Percentiles rank a stretch among this genome's conserved stretches.
phyloP scores from a whole-genome alignment of 768 basidiomycete species.

The Cubamyces lactineus region DNA sequence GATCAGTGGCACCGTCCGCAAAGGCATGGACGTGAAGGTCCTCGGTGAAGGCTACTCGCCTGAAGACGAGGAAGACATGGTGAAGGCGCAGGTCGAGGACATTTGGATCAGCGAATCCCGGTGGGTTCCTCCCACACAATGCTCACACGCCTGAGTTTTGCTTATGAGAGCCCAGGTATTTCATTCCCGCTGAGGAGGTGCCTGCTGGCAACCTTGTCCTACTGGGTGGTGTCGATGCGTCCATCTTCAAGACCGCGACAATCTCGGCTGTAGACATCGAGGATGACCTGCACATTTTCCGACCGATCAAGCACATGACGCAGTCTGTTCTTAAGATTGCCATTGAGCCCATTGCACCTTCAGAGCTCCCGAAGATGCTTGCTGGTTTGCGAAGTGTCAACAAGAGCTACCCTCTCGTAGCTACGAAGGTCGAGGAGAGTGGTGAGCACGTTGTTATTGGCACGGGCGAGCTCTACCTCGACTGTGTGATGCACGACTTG shows the following conservation, averaged over 20 bases:
- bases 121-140: slow-evolving; percentile 44
- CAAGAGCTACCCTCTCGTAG: slow-evolving; percentile 93
- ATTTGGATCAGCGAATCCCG: slow-evolving; percentile 91
- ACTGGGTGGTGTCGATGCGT: slow-evolving; percentile 90
- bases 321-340: slow-evolving; percentile 97
- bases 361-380: slow-evolving; percentile 98
- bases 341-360: slow-evolving; percentile 96
- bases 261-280: slow-evolving; percentile 70
- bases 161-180: slow-evolving; percentile 60
- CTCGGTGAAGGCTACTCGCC: slow-evolving; percentile 97
- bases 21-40: slow-evolving; percentile 89
- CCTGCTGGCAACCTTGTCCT: slow-evolving; percentile 93
- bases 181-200: slow-evolving; percentile 85
- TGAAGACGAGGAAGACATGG: slow-evolving; percentile 99
- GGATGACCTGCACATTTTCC: slow-evolving; percentile 94
- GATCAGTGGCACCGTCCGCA: slow-evolving; percentile 85
- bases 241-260: slow-evolving; percentile 95
- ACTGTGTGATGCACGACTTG: slow-evolving; percentile 96
- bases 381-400: slow-evolving; percentile 96
- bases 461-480: slow-evolving; percentile 95
- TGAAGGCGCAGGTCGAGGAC: slow-evolving; percentile 79
- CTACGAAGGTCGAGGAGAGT: slow-evolving; percentile 97
- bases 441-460: slow-evolving; percentile 98
- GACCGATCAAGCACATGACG: slow-evolving; percentile 95
- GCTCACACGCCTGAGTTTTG: background rate